A percentile compares a stretch with the other conserved stretches of the same genome.
phyloP scores from a whole-genome alignment of 2,329 filamentous ascomycete genomes.

The Epichloe bromicola region DNA sequence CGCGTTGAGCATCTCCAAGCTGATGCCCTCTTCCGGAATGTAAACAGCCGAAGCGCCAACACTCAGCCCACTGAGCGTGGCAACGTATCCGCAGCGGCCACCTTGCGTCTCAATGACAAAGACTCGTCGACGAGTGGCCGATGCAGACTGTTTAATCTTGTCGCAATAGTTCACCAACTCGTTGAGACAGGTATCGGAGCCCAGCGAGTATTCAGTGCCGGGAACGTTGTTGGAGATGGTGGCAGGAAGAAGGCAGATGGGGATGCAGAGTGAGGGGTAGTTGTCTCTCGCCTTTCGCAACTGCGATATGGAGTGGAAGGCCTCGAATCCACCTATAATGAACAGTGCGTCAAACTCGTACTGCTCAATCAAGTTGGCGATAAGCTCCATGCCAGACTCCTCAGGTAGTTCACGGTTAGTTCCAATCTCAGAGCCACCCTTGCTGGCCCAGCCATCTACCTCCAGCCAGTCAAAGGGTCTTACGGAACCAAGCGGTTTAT shows the following conservation, averaged over 20 bases:
- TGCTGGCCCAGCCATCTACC: constrained; percentile 88
- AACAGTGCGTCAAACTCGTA: constrained; percentile 89
- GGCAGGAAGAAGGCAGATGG: constrained; percentile 82
- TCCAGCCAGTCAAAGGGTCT: constrained; percentile 85
- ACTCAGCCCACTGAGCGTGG: constrained; percentile 78
- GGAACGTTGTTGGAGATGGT: constrained; percentile 98
- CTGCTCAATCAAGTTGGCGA: constrained; percentile 70
- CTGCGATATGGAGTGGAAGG: constrained; percentile 83
- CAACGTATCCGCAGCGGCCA: constrained; percentile 85
- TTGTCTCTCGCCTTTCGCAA: constrained; percentile 66
- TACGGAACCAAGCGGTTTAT: constrained; percentile 70
- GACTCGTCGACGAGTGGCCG: constrained; percentile 79
- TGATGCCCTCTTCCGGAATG: constrained; percentile 92
- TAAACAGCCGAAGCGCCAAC: constrained; percentile 90
- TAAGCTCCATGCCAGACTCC: constrained; percentile 69
- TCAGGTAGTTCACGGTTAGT: constrained; percentile 88
- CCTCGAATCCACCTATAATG: constrained; percentile 89
- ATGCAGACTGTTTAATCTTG: constrained; percentile 93
- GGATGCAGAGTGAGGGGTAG: constrained; percentile 81
- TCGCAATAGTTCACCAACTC: constrained; percentile 92
- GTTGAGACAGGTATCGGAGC: constrained; percentile 93
- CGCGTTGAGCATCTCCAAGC: constrained; percentile 78
- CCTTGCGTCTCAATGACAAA: constrained; percentile 98
- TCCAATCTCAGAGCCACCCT: constrained; percentile 93
- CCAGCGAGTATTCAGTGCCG: constrained; percentile 91